Base-by-base conservation (phyloP, 257 asterid genomes). In the Capsicum rhomboideum region DNA sequence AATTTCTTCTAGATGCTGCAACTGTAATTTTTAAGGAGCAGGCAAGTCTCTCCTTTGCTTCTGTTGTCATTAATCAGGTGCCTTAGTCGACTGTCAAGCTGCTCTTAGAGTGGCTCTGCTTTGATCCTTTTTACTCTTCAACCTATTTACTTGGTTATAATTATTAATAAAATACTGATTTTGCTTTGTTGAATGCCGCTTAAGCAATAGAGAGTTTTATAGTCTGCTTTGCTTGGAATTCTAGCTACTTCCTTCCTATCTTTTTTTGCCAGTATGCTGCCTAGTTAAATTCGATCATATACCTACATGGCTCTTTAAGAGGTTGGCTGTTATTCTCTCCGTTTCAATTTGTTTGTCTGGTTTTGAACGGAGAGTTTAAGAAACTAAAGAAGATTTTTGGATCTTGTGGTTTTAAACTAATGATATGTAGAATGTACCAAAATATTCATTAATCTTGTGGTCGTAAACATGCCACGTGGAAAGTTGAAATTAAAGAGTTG, bases 1-100 rank as follows among this genome's bases (percentile, higher is more conserved):
- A 97, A 88, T 97, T 97, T 90, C 99, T 97, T 88, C 90, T 97
- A 78, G 99, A 97, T 91, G 99, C 99, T 75, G 99, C 99, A 78
- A 93, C 99, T 83, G 97, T 97, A 78, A 97, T 97, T 84, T 97
- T 97, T 84, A 97, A 97, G 91, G 99, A 97, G 86, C 97, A 97
- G 98, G 99, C 91, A 92, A 82, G 98, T 85, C 40, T 80, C 17
- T 82, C 55, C 49, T 78, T 67, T 54, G 58, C 80, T 37, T 72
- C 54, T 52, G 74, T 55, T 58, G 77, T 77, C 71, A 64, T 29
- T 75, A 75, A 49, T 26, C 16, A 75, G n/a, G 61, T 16, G 61
- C 44, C 46, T 49, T 4, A 14, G 31, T 82, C 14, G 8, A 8
- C 13, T 78, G 55, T 82, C 56, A 18, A 74, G 61, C 81, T 23